A percentile compares a stretch with the other conserved stretches of the same genome.
Evolutionary conservation across 257 asterid genomes (phyloP).

Genomic region (Ophiorrhiza pumila): DNA sequence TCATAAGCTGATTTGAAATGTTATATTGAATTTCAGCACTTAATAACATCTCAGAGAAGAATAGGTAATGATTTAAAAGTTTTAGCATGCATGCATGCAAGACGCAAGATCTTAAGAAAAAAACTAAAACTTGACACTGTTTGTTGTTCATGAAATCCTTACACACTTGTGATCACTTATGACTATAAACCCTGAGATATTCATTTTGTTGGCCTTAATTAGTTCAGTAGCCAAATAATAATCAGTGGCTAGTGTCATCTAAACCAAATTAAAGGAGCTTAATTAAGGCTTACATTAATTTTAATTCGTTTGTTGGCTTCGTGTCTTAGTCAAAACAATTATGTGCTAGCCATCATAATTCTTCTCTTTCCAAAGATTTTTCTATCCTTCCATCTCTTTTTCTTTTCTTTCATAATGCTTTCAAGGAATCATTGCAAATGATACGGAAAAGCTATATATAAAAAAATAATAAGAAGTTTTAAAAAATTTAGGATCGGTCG

Average conservation of each 20-base stretch:
- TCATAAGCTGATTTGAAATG: too few species aligned
- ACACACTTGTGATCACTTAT: too few species aligned
- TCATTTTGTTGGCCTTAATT: background rate
- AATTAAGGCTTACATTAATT: background rate
- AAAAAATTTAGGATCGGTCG: background rate
- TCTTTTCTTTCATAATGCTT: constrained; percentile 2
- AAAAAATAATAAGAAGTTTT: too few species aligned
- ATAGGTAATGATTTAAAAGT: too few species aligned
- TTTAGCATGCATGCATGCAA: too few species aligned
- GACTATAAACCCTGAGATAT: too few species aligned
- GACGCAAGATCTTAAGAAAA: too few species aligned
- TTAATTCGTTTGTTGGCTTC: background rate
- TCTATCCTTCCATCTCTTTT: background rate
- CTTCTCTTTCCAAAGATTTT: background rate
- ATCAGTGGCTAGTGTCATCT: background rate
- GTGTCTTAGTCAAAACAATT: constrained; percentile 14
- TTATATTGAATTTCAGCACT: too few species aligned
- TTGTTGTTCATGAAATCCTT: too few species aligned
- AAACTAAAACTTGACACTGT: too few species aligned
- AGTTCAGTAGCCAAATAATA: background rate
- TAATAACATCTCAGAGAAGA: too few species aligned
- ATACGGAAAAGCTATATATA: constrained; percentile 17
- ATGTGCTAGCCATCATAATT: background rate
- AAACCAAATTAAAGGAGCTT: background rate
- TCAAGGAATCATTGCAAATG: constrained; percentile 31